Evolutionary conservation across 352 stramenopile genomes (phyloP).

Genomic region (Blastocystis sp.): DNA sequence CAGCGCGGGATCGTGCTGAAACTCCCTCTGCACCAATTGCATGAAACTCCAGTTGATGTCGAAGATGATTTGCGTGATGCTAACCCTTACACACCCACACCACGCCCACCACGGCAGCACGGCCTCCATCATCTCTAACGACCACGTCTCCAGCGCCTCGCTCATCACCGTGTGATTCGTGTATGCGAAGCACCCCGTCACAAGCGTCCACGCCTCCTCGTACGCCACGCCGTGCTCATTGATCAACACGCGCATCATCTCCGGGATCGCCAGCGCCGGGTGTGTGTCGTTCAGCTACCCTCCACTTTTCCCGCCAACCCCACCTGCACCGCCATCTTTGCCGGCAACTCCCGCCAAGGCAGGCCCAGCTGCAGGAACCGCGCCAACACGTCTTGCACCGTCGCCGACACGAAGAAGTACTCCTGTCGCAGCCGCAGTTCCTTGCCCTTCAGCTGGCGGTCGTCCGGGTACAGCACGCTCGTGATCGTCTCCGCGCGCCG

Average conservation of each 20-base stretch:
- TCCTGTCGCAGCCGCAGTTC: slow-evolving; percentile 72
- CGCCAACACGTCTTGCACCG: slow-evolving; percentile 67
- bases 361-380: slow-evolving; percentile 69
- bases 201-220: slow-evolving; percentile 70
- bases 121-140: slow-evolving; percentile 64
- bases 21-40: slow-evolving; percentile 65
- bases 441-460: slow-evolving; percentile 69
- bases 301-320: neutral
- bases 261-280: slow-evolving; percentile 70
- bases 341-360: slow-evolving; percentile 66
- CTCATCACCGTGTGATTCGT: slow-evolving; percentile 72
- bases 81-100: neutral
- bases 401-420: slow-evolving; percentile 72
- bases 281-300: slow-evolving; percentile 72
- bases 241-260: slow-evolving; percentile 71
- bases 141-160: slow-evolving; percentile 72
- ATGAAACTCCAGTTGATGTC: slow-evolving; percentile 73
- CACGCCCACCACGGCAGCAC: slow-evolving; percentile 70
- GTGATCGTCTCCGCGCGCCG: slow-evolving; percentile 71
- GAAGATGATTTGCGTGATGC: slow-evolving; percentile 71
- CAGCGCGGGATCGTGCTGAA: slow-evolving; percentile 63
- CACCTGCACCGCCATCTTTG: slow-evolving; percentile 69
- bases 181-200: slow-evolving; percentile 68
- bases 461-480: slow-evolving; percentile 71
- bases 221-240: slow-evolving; percentile 68